Base-by-base conservation (phyloP, 2,329 filamentous ascomycete genomes). In the Pestalotiopsis sp. region DNA sequence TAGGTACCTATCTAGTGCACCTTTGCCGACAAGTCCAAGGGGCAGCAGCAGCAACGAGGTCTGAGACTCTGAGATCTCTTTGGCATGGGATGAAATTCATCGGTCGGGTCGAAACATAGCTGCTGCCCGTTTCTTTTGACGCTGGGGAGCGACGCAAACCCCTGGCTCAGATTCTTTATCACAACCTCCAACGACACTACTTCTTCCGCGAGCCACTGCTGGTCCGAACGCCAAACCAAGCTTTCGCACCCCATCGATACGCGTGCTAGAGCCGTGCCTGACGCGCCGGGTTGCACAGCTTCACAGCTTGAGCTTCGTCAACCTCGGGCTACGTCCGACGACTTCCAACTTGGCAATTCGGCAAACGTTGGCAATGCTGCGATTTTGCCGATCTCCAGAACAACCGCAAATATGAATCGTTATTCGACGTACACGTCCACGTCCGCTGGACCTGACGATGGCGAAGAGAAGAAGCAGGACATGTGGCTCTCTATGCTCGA, bases 401-500 rank as follows among this genome's bases (percentile, higher is more conserved):
- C 88, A 85, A 82, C 85, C 75, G 79, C 81, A 74, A 86, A 83
- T 77, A 80, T 83, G 71, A 88, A 89, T 77, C 84, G 87, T 74
- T 83, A 84, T 77, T 90, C 88, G 69, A 89, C 84, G 76, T 89
- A 87, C 82, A 90, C 87, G 71, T 82, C 82, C 74, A 86, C 81
- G 72, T 89, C 84, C 72, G 79, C 75, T 61, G 77, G 77, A 68
- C 81, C 78, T 69, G 41, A 31, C 75, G 87, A 86, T 72, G 87
- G 89, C 82, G 87, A 84, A 81, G 91, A 92, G 75, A 91, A 91
- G 72, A 95, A 94, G 83, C 94, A 93, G 82, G 94, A 97, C 78
- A 91, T 98, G 81, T 98, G 95, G 95, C 95, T 92, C 70, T 94
- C 94, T 59, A 94, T 98, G 92, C 87, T 98, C 74, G 94, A 97